phyloP scores from a whole-genome alignment of 176 grass and related monocot species.

The Oryza glumipatula region DNA sequence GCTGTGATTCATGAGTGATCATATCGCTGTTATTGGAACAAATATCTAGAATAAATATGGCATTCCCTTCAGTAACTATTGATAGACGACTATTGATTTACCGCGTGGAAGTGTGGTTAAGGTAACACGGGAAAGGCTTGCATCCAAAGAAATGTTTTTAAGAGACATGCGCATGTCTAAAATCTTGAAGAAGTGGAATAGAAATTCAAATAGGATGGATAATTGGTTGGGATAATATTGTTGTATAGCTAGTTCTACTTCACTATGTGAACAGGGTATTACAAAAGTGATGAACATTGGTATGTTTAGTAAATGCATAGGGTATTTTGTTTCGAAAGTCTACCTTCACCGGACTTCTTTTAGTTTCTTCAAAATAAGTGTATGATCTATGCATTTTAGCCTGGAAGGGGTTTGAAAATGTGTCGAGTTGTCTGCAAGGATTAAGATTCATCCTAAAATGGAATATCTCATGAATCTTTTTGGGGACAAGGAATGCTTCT shows the following conservation, averaged over 20 bases:
- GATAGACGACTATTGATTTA: conserved; percentile 5
- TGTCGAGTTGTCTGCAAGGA: conserved; percentile 1
- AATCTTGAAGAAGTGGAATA: background rate
- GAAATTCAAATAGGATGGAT: conserved; percentile 4
- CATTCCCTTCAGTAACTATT: background rate
- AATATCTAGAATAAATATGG: conserved; percentile 30
- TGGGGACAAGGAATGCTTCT: conserved; percentile 5
- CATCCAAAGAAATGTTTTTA: background rate
- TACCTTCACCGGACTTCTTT: background rate
- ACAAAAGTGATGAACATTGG: background rate
- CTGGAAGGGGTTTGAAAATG: background rate
- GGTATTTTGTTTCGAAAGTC: background rate
- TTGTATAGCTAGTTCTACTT: conserved; percentile 2
- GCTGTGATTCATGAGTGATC: background rate
- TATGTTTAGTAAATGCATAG: conserved; percentile 13
- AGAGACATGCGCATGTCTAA: background rate
- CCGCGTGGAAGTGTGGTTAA: background rate
- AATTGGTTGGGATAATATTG: conserved; percentile 7
- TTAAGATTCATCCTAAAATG: conserved; percentile 37
- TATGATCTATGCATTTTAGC: background rate
- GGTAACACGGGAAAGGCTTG: background rate
- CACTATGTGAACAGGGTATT: conserved; percentile 4
- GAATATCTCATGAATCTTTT: background rate
- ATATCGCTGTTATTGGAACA: conserved; percentile 5
- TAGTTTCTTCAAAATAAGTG: background rate